Evolutionary conservation across 306 rosid species (phyloP), one percentile per base, ranked within the genome.

Genomic region (Cicer chorassanicum): DNA sequence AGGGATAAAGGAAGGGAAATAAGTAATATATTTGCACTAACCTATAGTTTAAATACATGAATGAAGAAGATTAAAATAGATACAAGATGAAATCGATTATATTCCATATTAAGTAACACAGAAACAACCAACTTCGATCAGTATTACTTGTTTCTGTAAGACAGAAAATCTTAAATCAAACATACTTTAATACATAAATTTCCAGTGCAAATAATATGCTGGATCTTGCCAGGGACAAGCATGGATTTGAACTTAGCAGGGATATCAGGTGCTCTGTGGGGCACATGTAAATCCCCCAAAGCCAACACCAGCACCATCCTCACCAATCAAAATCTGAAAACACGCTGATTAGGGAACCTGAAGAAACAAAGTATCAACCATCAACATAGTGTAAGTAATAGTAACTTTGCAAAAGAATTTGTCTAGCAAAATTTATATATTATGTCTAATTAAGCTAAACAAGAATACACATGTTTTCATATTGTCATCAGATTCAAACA

Each of bases 191-290:
- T 85, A 63, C 96, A 94, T 21, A 94, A 88, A 80, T 94, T 94
- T 50, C 99, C 97, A 42, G 99, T 86, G 84, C 97, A 94, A 76
- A 94, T 92, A 11, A 94, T 83, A 74, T 92, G 96, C 86, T 94
- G 99, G 88, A 94, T 94, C 88, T 94, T 94, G 75, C 99, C 97
- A 78, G 97, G 99, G 19, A 92, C 99, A 83, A 92, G 99, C 99
- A 94, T 94, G 79, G 99, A 94, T 93, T 94, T 94, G 86, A 94
- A 94, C 85, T 94, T 94, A 1, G 97, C 97, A 63, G 99, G 99
- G 49, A 94, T 85, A 86, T 92, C 99, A 82, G 91, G 82, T 24
- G 99, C 96, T 86, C 99, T 90, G 78, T 94, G 96, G 49, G 99
- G 99, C 82, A 94, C 82, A 81, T 94, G 97, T 65, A 92, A 84